Evolutionary conservation across 2,329 filamentous ascomycete genomes (phyloP).

Genomic region (Metarhizium rileyi): DNA sequence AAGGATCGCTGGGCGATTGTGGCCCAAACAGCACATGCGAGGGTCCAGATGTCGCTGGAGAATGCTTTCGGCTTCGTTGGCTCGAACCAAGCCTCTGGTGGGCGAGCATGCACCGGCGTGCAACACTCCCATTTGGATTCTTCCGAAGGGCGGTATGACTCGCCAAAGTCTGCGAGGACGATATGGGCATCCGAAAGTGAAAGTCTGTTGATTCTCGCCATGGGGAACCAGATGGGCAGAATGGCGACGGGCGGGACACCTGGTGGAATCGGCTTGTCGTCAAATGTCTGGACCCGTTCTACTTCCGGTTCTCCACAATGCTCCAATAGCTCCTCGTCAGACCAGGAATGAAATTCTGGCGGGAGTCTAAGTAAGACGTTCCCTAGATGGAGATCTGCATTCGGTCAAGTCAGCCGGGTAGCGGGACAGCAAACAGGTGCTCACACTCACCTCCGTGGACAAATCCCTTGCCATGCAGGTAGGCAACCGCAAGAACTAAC

Average conservation of each 20-base stretch:
- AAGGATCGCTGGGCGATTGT: slow-evolving; percentile 12
- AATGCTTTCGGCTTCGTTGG: slow-evolving; percentile 11
- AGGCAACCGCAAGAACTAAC: slow-evolving; percentile 11
- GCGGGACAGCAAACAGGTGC: background rate
- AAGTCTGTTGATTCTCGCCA: slow-evolving; percentile 5
- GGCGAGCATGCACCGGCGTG: slow-evolving; percentile 11
- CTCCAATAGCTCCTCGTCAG: background rate
- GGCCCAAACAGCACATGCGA: slow-evolving; percentile 14
- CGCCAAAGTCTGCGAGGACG: slow-evolving; percentile 13
- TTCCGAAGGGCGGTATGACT: slow-evolving; percentile 10
- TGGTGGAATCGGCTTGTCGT: slow-evolving; percentile 11
- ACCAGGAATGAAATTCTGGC: slow-evolving; percentile 11
- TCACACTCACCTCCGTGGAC: slow-evolving; percentile 12
- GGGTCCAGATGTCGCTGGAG: slow-evolving; percentile 13
- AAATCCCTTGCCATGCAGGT: slow-evolving; percentile 12
- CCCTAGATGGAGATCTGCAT: slow-evolving; percentile 12
- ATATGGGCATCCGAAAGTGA: background rate
- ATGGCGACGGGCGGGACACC: slow-evolving; percentile 12
- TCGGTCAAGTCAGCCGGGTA: background rate
- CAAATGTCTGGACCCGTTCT: slow-evolving; percentile 2
- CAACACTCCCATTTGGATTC: slow-evolving; percentile 13
- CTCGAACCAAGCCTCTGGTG: slow-evolving; percentile 13
- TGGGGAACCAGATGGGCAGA: slow-evolving; percentile 13
- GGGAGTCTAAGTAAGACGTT: slow-evolving; percentile 10
- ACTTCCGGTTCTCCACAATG: background rate